Conservation (phyloP, 176 grass and related monocot species). For the Metroxylon sagu region DNA sequence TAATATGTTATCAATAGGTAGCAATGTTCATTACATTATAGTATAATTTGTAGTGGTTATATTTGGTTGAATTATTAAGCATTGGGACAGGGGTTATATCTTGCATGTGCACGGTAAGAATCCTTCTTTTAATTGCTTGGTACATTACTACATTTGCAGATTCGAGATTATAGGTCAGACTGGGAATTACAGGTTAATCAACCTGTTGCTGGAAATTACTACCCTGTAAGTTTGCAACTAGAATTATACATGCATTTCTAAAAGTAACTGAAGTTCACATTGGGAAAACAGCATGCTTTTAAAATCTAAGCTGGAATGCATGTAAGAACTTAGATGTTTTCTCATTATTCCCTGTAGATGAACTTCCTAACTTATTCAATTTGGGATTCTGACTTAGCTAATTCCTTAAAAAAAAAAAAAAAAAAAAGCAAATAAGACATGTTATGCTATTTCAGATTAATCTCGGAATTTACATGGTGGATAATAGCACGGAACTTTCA, state of each 20-base stretch:
- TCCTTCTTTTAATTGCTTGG: not conserved
- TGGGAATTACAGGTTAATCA: slow-evolving; percentile 86
- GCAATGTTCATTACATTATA: too few relatives aligned
- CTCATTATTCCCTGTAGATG: too few relatives aligned
- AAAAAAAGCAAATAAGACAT: not conserved
- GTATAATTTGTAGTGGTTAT: too few relatives aligned
- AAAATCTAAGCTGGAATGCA: too few relatives aligned
- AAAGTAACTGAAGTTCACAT: too few relatives aligned
- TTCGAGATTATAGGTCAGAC: slow-evolving; percentile 80
- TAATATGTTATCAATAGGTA: too few relatives aligned
- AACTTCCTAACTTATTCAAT: too few relatives aligned
- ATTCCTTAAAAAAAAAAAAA: not conserved
- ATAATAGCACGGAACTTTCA: slow-evolving; percentile 74
- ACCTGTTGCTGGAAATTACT: slow-evolving; percentile 95
- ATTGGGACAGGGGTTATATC: too few relatives aligned
- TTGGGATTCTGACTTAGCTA: not conserved
- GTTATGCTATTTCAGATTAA: slow-evolving; percentile 52
- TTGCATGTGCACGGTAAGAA: not conserved
- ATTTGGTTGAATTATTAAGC: too few relatives aligned
- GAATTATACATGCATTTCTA: too few relatives aligned
- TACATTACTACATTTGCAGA: slow-evolving; percentile 36
- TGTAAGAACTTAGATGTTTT: too few relatives aligned
- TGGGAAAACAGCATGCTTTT: too few relatives aligned
- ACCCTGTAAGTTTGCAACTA: slow-evolving; percentile 58
- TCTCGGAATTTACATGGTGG: slow-evolving; percentile 88